Base-by-base conservation (phyloP, 176 grass and related monocot genomes). In the Guadua angustifolia region DNA sequence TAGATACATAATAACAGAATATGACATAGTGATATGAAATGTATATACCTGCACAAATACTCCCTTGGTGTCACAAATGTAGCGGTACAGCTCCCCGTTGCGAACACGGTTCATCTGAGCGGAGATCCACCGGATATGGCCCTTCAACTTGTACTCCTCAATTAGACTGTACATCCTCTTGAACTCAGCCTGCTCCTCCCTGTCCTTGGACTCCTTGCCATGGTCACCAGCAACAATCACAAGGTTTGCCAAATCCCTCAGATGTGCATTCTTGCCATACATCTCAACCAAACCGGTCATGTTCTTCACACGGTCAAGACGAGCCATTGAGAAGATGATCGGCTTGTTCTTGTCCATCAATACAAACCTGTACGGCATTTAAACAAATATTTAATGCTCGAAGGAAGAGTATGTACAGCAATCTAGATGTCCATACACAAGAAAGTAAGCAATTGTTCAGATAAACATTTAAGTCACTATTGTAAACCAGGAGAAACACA, bases 281-380 rank as follows among this genome's bases (percentile, higher is more conserved):
- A 98, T 84, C 89, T 98, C 95, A 64, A 98, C 95, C 65, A 98
- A 85, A n/a, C 95, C 95, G 44, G 93, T 98, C 82, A 98, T 87
- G 82, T 98, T 98, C 85, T 98, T 98, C 51, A 98, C 95, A 36
- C 89, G 92, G 40, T 98, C 95, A 61, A 98, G 88, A 61, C 95
- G 92, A 29, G 95, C 95, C 95, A 98, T 98, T 25, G 95, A 98
- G 85, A 98, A 98, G 51, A 98, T 93, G 76, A 98, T 95, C 0
- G 95, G 95, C 87, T 95, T 95, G 77, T 86, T 95, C 75, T 82
- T 92, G 79, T 98, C 95, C 42, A 84, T 92, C 87, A 98, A 78
- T 36, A 91, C 87, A 81, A 88, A 95, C 79, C 95, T 98, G 87
- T 40, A 77, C 3, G 57, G 13, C 35, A 79, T 72, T 87, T 63